Evolutionary conservation across 106 monocot genomes (phyloP), one percentile per base, ranked within the genome.

Genomic region (Apostasia shenzhenica): DNA sequence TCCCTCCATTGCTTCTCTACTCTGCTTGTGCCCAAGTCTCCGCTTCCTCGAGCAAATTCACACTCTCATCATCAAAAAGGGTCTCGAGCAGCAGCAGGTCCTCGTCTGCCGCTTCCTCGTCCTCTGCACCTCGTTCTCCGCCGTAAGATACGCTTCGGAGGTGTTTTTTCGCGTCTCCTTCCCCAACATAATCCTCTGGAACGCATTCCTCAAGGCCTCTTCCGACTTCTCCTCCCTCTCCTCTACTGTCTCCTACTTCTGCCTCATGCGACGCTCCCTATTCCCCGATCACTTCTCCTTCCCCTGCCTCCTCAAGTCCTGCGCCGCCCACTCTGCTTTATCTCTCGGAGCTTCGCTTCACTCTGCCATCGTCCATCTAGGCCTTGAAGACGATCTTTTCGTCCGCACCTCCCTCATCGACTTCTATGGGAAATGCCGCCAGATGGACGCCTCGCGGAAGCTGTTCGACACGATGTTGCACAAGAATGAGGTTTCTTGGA

Each of bases 351-450:
- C 76, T 10, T 59, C 74, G 7, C 41, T 88, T 14, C 95, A 95
- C 69, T 75, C 72, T 14, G 56, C 61, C 41, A 39, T 68, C 6
- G 6, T 87, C 40, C 76, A 70, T 26, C 70, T 55, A 14, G 95
- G 95, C 6, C 69, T 89, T 12, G 80, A 80, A 9, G 61, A 54
- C n/a, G 82, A 89, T 55, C 42, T 78, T 41, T 89, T 82, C 74
- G 81, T 92, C 47, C 55, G 84, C 59, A 85, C 86, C 6, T 74
- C 89, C 3, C 72, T 95, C 50, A 71, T 95, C 14, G 77, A 89
- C 45, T 80, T 95, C 55, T 92, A 95, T 39, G 79, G 83, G 14
- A 81, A 76, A 49, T 89, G 82, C 57, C 14, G 63, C 0, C 12
- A 61, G 37, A 26, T 86, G 8, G 43, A 39, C 9, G 77, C 78